These are phyloP conservation scores for Aspergillus sp. DNA, from an alignment of 2,329 filamentous ascomycete species.

Conservation along the genomic window DNA sequence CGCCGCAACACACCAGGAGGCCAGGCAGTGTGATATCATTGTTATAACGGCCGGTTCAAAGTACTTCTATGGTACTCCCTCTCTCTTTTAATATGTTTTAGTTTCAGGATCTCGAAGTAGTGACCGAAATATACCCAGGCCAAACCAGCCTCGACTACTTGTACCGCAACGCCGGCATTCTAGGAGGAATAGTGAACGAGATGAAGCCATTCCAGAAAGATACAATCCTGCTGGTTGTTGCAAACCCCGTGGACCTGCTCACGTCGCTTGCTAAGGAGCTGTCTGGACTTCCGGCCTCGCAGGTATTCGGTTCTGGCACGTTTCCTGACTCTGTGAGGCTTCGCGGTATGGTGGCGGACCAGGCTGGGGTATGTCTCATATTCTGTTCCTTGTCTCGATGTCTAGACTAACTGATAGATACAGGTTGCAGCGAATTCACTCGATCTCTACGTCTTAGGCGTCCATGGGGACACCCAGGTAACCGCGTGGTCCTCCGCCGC, in stretches of 20 bases:
- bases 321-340: conserved; percentile 54
- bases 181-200: conserved; percentile 47
- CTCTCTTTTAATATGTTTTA: rapidly evolving
- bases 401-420: not conserved
- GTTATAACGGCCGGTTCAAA: conserved; percentile 58
- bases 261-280: conserved; percentile 51
- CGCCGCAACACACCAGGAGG: conserved; percentile 48
- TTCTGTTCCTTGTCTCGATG: not conserved
- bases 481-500: conserved; percentile 49
- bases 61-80: conserved; percentile 38
- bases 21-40: conserved; percentile 55
- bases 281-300: conserved; percentile 48
- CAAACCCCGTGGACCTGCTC: conserved; percentile 57
- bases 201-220: conserved; percentile 52
- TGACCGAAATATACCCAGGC: conserved; percentile 20
- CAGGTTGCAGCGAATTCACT: conserved; percentile 33
- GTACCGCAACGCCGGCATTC: conserved; percentile 42
- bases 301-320: conserved; percentile 56
- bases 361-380: conserved; percentile 7
- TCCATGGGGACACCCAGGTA: conserved; percentile 51
- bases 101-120: not conserved
- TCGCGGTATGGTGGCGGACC: conserved; percentile 28
- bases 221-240: conserved; percentile 52
- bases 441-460: conserved; percentile 48
- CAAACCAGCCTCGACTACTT: conserved; percentile 49